Evolutionary conservation across 441 rosid genomes (phyloP).

Genomic region (Hura crepitans): DNA sequence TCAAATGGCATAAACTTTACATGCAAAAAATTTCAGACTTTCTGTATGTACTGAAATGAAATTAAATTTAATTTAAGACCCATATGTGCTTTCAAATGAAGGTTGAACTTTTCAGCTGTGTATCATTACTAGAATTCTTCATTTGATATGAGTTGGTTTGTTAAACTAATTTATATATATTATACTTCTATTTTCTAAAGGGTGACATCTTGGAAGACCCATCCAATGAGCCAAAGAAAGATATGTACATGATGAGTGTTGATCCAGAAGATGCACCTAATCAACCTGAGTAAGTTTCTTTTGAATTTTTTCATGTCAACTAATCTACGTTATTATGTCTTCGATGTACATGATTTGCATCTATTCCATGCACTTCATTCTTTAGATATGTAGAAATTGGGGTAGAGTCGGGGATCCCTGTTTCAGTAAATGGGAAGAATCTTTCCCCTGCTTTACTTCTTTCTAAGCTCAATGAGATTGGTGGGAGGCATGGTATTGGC

Average conservation of each 20-base stretch:
- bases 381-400: constrained; percentile 69
- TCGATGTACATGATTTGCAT: background rate
- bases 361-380: constrained; percentile 6
- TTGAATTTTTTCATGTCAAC: background rate
- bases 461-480: constrained; percentile 60
- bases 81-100: background rate
- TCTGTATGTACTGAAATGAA: background rate
- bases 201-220: constrained; percentile 96
- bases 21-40: background rate
- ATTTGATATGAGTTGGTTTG: background rate
- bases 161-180: background rate
- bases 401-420: constrained; percentile 65
- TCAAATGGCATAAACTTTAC: background rate
- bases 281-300: constrained; percentile 59
- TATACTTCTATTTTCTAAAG: constrained; percentile 23
- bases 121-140: background rate
- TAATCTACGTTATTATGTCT: background rate
- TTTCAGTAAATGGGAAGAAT: constrained; percentile 67
- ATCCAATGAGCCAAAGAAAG: constrained; percentile 78
- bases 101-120: constrained; percentile 8
- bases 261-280: constrained; percentile 87
- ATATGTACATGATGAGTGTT: constrained; percentile 88
- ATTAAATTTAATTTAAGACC: background rate
- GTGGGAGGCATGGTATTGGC: constrained; percentile 84
- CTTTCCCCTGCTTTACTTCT: constrained; percentile 84